Base-by-base conservation (phyloP, 2,329 filamentous ascomycete genomes). In the Cadophora luteo-olivacea region DNA sequence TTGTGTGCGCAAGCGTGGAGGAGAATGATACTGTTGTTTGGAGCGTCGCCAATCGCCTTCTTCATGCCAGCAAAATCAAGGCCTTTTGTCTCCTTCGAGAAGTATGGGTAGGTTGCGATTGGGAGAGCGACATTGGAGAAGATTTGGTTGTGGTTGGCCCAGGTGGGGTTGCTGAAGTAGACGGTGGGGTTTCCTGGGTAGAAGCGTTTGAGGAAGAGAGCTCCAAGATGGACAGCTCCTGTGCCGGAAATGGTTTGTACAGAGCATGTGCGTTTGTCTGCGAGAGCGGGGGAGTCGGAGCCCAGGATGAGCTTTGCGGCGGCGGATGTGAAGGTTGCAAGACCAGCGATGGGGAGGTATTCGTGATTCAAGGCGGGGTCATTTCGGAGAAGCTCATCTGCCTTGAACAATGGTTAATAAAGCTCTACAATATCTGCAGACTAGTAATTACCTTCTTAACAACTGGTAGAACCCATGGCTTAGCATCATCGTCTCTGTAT, bases 131-230 rank as follows among this genome's bases (percentile, higher is more conserved):
- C 94, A 79, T 98, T 98, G 81, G 85, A 88, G 84, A 99, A 97
- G 85, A 99, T 97, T 82, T 98, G 96, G 84, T 97, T 91, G 89
- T 99, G 96, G 84, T 99, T 99, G 75, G 92, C 94, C 96, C 96
- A 99, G 70, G 96, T 99, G 64, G 96, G 96, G 81, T 92, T 92
- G 77, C 94, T 97, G 80, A 98, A 86, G 86, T 97, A 97, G 82
- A 97, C 88, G 69, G 90, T 88, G 74, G 88, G 91, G 82, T 86
- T 88, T 78, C 87, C 86, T 77, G 85, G 84, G 86, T 93, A 97
- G 88, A 98, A 99, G 81, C 91, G 94, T 80, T 92, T 85, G 69
- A 99, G 91, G 89, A 99, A 99, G 75, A 97, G 90, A 72, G 91
- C 94, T 73, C 96, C 96, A 48, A 98, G 85, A 80, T 99, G 96